These are phyloP conservation scores for Calonectria hawksworthii DNA, from an alignment of 2,329 filamentous ascomycete genomes.

Conservation along the genomic window DNA sequence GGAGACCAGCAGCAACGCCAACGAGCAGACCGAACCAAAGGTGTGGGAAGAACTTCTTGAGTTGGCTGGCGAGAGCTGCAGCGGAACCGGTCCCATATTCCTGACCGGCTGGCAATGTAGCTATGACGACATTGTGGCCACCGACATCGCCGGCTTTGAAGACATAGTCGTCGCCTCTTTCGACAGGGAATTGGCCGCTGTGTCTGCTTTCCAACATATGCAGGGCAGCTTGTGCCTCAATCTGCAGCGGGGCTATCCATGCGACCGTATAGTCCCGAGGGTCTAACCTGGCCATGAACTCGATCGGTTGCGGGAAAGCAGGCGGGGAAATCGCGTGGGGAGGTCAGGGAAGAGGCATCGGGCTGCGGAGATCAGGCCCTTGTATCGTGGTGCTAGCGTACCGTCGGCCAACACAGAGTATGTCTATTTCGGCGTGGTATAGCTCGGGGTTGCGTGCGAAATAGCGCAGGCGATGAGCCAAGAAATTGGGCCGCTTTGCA, in stretches of 20 bases:
- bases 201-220: constrained; percentile 50
- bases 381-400: not conserved
- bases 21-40: constrained; percentile 56
- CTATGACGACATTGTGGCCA: constrained; percentile 55
- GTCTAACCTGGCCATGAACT: not conserved
- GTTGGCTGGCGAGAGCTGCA: constrained; percentile 50
- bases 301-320: not conserved
- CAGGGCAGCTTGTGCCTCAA: constrained; percentile 51
- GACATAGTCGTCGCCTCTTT: constrained; percentile 51
- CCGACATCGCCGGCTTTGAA: constrained; percentile 51
- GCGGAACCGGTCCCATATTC: constrained; percentile 52
- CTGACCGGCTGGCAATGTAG: constrained; percentile 51
- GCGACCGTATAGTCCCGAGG: constrained; percentile 28
- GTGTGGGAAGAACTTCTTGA: constrained; percentile 53
- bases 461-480: not conserved
- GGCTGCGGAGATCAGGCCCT: not conserved
- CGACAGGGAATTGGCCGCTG: constrained; percentile 45
- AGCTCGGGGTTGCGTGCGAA: not conserved
- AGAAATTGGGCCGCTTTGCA: not conserved
- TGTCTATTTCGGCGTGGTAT: not conserved
- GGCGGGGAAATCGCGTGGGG: not conserved
- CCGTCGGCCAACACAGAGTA: not conserved
- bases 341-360: not conserved
- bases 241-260: constrained; percentile 54
- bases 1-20: constrained; percentile 55